Evolutionary conservation across 139 green algal genomes (phyloP).

Genomic region (Gonium pectorale): DNA sequence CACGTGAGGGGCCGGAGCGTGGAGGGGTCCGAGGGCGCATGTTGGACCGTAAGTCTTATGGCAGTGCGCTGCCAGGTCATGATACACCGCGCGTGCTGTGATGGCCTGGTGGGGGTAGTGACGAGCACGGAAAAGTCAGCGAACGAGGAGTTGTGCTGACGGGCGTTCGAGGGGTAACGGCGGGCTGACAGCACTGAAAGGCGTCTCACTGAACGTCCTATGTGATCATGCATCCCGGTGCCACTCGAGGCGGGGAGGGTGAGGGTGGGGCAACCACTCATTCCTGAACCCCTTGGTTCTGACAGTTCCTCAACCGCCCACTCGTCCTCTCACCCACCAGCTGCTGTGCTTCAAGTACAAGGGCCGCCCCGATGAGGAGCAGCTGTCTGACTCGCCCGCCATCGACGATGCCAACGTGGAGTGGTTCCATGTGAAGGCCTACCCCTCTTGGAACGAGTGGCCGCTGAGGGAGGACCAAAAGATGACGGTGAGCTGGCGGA

Average conservation of each 20-base stretch:
- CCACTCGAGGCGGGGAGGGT: too few relatives aligned
- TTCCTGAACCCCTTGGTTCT: not conserved
- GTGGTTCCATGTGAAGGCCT: not conserved
- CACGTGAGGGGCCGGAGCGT: not conserved
- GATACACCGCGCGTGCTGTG: too few relatives aligned
- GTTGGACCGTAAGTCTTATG: not conserved
- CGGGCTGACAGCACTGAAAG: not conserved
- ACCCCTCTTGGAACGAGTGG: not conserved
- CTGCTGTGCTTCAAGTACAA: conserved; percentile 31
- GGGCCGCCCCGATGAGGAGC: not conserved
- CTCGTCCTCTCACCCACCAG: not conserved
- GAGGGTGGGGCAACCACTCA: too few relatives aligned
- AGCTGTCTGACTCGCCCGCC: conserved; percentile 32
- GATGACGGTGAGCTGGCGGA: not conserved
- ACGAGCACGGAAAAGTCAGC: too few relatives aligned
- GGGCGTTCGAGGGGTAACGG: not conserved
- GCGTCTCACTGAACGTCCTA: not conserved
- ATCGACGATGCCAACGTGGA: not conserved
- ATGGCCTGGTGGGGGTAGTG: too few relatives aligned
- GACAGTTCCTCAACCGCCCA: not conserved
- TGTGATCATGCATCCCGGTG: too few relatives aligned
- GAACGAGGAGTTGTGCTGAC: not conserved
- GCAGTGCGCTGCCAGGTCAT: too few relatives aligned
- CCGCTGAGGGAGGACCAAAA: not conserved
- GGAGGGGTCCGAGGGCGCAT: not conserved